Evolutionary conservation across 495 filamentous ascomycete genomes (phyloP), one percentile per base, ranked within the genome.

Genomic region (Neurospora africana): DNA sequence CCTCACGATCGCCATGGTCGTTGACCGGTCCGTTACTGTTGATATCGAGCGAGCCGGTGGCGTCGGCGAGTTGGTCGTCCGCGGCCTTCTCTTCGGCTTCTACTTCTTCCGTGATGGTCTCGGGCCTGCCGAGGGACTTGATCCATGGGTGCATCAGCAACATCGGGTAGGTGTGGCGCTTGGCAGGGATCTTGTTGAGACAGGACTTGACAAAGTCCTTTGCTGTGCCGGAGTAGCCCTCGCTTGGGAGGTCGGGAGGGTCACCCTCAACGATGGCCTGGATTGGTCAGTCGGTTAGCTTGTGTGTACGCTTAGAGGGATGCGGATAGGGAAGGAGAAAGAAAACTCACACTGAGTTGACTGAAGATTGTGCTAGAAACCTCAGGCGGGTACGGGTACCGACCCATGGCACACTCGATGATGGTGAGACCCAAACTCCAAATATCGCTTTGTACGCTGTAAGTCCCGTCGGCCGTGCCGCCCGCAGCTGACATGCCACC

Each of bases 351-450:
- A 78, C 92, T 95, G 70, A 99, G 84, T 79, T 99, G 95, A 77
- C 93, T 96, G 86, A 98, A 98, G 69, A 99, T 98, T 75, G 97
- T 98, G 79, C 94, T 94, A 77, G 97, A 99, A 0, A 97, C 97
- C 82, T 99, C 95, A 3, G 95, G 95, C 15, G 95, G 96, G 78
- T 99, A 99, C 5, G 95, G 95, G 78, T 99, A 99, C 74, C 90
- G 87, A 23, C 95, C 95, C 86, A 97, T 89, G 23, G 94, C 95
- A 79, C 96, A 99, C 81, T 99, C 95, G 76, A 99, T 97, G 73
- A 99, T 91, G 44, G 92, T 95, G 74, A 99, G 81, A 37, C 96
- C 95, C 75, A 99, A 83, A 81, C 92, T 95, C 95, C 95, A 99
- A 68, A 99, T 94, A 81, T 99, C 95, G 79, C 93, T 97, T 80